Percentiles rank a stretch among this genome's conserved stretches.
phyloP scores from a whole-genome alignment of 2,329 filamentous ascomycete genomes.

The Colletotrichum spinosum region DNA sequence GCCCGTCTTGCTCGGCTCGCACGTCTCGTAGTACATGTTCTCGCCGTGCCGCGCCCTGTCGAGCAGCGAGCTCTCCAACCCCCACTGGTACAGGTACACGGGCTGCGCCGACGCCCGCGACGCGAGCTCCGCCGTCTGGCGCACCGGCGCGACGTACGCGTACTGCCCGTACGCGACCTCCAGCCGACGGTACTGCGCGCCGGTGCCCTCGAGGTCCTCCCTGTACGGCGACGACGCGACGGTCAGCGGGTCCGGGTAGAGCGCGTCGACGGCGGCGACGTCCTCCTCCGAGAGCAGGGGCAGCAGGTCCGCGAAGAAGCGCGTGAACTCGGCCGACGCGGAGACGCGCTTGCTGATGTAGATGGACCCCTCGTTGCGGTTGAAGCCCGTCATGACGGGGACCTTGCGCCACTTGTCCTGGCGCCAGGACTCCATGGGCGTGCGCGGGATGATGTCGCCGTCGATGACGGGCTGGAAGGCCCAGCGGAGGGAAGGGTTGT shows the following conservation, averaged over 20 bases:
- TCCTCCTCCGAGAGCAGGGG: conserved; percentile 66
- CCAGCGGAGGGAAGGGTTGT: conserved; percentile 61
- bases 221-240: conserved; percentile 31
- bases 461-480: conserved; percentile 79
- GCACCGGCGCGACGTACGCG: conserved; percentile 73
- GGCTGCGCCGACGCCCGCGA: conserved; percentile 44
- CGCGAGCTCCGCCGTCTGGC: conserved; percentile 65
- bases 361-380: conserved; percentile 74
- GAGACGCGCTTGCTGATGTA: conserved; percentile 67
- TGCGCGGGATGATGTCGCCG: conserved; percentile 66
- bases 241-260: conserved; percentile 66
- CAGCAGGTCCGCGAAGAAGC: conserved; percentile 73
- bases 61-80: conserved; percentile 53
- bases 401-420: conserved; percentile 65
- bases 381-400: conserved; percentile 76
- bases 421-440: conserved; percentile 69
- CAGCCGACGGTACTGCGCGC: conserved; percentile 67
- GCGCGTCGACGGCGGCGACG: conserved; percentile 61
- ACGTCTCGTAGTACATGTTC: conserved; percentile 45
- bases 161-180: conserved; percentile 73
- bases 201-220: conserved; percentile 46
- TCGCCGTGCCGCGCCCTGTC: conserved; percentile 60
- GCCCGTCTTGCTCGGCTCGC: conserved; percentile 51
- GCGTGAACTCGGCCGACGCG: conserved; percentile 50
- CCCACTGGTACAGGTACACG: conserved; percentile 66